Conservation (phyloP, 2,329 filamentous ascomycete genomes). For the Nemania sp. region DNA sequence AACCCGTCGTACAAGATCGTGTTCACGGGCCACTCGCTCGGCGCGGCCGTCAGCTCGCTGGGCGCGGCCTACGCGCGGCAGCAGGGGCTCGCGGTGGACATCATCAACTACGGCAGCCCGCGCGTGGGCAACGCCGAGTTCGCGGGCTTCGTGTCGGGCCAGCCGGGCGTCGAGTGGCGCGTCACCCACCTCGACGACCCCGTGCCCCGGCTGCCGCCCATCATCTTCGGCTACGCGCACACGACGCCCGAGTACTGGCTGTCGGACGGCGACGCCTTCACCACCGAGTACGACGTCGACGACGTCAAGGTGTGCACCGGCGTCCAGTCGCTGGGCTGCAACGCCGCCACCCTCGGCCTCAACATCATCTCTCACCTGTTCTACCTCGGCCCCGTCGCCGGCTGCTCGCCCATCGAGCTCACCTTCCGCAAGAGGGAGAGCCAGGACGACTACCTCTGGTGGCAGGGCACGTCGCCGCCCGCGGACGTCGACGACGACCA, state of each 20-base stretch:
- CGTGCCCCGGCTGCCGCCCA: constrained; percentile 68
- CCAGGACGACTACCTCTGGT: constrained; percentile 18
- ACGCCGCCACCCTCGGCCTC: constrained; percentile 53
- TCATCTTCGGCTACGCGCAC: constrained; percentile 65
- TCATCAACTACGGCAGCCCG: constrained; percentile 71
- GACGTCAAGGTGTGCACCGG: constrained; percentile 56
- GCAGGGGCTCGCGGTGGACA: constrained; percentile 52
- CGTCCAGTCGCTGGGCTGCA: constrained; percentile 51
- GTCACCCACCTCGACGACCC: constrained; percentile 71
- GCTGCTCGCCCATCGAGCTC: constrained; percentile 43
- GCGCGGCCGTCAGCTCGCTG: constrained; percentile 66
- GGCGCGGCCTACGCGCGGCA: constrained; percentile 60
- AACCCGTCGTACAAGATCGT: constrained; percentile 60
- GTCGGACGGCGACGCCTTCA: constrained; percentile 41
- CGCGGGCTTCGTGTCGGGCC: constrained; percentile 56
- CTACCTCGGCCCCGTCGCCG: constrained; percentile 53
- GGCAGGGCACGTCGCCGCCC: constrained; percentile 30
- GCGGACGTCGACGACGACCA: constrained; percentile 34
- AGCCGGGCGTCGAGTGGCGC: constrained; percentile 61
- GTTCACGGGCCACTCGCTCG: constrained; percentile 71
- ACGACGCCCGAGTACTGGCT: constrained; percentile 74
- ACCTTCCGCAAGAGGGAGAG: constrained; percentile 29
- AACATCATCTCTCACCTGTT: constrained; percentile 51
- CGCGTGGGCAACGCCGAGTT: constrained; percentile 65
- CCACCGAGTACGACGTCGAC: constrained; percentile 43